A percentile compares a stretch with the other conserved stretches of the same genome.
Conservation (phyloP, 2,329 filamentous ascomycete species). For the Aspergillus udagawae region DNA sequence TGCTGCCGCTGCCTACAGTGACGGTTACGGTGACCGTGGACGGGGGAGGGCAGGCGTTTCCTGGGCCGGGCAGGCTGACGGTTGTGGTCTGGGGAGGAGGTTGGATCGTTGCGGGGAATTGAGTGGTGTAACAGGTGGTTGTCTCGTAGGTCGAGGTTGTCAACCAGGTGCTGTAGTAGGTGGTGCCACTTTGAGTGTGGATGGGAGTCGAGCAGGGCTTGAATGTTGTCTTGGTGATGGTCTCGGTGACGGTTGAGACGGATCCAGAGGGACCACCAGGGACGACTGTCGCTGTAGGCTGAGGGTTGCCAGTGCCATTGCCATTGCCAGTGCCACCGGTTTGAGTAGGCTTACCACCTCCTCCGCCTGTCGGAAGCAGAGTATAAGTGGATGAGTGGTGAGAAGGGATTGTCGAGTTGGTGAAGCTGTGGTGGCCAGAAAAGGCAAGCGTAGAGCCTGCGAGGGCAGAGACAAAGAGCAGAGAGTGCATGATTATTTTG, state of each 20-base stretch:
- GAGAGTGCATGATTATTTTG: background rate
- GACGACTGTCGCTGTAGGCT: too few species aligned
- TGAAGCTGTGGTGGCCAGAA: conserved; percentile 11
- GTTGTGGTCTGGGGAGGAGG: conserved; percentile 5
- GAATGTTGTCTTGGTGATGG: conserved; percentile 27
- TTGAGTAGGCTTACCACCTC: background rate
- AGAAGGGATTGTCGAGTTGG: conserved; percentile 5
- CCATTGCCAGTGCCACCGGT: background rate
- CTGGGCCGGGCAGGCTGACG: background rate
- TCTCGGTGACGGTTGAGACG: conserved; percentile 22
- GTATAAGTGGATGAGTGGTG: conserved; percentile 3
- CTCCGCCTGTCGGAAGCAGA: conserved; percentile 7
- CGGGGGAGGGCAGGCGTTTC: conserved; percentile 2
- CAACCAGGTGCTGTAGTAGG: conserved; percentile 33
- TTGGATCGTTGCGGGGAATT: background rate
- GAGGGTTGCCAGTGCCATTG: background rate
- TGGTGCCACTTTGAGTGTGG: conserved; percentile 21
- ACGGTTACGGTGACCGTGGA: conserved; percentile 16
- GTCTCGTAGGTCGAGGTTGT: conserved; percentile 26
- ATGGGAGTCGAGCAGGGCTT: conserved; percentile 33
- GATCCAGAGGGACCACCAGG: background rate
- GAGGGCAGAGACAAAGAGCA: conserved; percentile 16
- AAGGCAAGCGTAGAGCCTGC: conserved; percentile 18
- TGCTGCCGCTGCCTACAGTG: conserved; percentile 1
- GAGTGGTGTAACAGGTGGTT: conserved; percentile 27